Base-by-base conservation (phyloP, 768 basidiomycete genomes). In the Pleurotus giganteus region DNA sequence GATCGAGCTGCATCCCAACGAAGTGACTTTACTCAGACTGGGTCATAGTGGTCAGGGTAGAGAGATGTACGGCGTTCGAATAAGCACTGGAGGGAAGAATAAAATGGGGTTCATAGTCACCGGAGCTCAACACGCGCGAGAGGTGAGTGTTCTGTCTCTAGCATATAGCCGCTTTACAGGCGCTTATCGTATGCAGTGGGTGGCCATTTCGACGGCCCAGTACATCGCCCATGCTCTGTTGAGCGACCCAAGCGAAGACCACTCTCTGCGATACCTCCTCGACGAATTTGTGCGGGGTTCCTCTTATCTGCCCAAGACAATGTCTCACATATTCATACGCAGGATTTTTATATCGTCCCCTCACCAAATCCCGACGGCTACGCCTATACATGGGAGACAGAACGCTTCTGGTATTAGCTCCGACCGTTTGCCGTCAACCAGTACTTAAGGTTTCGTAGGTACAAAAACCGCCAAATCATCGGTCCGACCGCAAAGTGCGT, bases 121-220 rank as follows among this genome's bases (percentile, higher is more conserved):
- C 2, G 86, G 87, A 13, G 85, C 87, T 0, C 87, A 88, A 62
- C 89, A 92, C 65, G 87, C 86, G 15, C 73, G 89, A 42, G 89
- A 89, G 76, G 87, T 85, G 46, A 28, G 81, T 52, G 41, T 47
- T 23, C 13, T 29, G 28, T 21, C 23, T 19, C 42, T 7, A 44
- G 53, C 46, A 60, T 39, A 15, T 23, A 21, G 28, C 34, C 28
- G 8, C 55, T 32, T 19, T 31, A 21, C 37, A 39, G 27, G 50
- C 36, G 6, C 29, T 53, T 13, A n/a, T 26, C 26, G 1, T 55
- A n/a, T 4, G 15, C 47, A 91, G 86, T 94, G 92, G 92, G 79
- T 94, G 49, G 86, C 90, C 2, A 85, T 88, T 0, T 78, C 90
- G 0, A 81, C 90, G 0, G 74, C 87, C 0, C 72, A 89, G 9